Evolutionary conservation across 805 yeast species (phyloP).

Genomic region (Myxozyma neotropica): DNA sequence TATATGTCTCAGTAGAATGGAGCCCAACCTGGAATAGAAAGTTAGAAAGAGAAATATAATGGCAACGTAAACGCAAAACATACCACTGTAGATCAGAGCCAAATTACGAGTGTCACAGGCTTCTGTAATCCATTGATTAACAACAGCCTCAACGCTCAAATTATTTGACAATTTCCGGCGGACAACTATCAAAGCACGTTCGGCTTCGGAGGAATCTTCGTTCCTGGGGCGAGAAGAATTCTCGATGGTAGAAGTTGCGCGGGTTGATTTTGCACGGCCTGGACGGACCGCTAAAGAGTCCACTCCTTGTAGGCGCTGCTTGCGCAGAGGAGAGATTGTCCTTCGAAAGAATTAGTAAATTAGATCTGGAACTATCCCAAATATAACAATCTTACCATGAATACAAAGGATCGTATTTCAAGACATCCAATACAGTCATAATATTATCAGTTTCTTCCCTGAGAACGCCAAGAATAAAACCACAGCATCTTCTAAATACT

Average conservation of each 20-base stretch:
- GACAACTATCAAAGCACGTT: constrained; percentile 73
- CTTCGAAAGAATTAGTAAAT: constrained; percentile 12
- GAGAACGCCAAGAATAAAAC: constrained; percentile 68
- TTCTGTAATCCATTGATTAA: constrained; percentile 74
- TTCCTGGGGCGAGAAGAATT: not conserved
- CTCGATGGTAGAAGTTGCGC: not conserved
- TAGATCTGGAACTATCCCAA: not conserved
- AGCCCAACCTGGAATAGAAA: constrained; percentile 40
- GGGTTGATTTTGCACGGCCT: not conserved
- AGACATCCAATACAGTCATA: constrained; percentile 77
- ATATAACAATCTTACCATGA: constrained; percentile 58
- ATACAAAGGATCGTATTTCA: constrained; percentile 90
- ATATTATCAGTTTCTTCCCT: constrained; percentile 69
- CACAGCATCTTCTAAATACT: constrained; percentile 69
- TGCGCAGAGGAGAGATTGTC: constrained; percentile 68
- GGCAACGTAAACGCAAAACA: constrained; percentile 46
- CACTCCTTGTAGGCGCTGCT: constrained; percentile 17
- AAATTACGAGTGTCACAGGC: constrained; percentile 71
- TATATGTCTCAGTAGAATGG: constrained; percentile 40
- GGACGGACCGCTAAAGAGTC: constrained; percentile 7
- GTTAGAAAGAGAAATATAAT: not conserved
- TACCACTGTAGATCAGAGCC: constrained; percentile 76
- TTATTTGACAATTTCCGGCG: constrained; percentile 70
- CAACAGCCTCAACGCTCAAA: constrained; percentile 79
- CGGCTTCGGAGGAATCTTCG: constrained; percentile 66